Conservation (phyloP, 2,329 filamentous ascomycete species). For the Tolypocladium amazonense region DNA sequence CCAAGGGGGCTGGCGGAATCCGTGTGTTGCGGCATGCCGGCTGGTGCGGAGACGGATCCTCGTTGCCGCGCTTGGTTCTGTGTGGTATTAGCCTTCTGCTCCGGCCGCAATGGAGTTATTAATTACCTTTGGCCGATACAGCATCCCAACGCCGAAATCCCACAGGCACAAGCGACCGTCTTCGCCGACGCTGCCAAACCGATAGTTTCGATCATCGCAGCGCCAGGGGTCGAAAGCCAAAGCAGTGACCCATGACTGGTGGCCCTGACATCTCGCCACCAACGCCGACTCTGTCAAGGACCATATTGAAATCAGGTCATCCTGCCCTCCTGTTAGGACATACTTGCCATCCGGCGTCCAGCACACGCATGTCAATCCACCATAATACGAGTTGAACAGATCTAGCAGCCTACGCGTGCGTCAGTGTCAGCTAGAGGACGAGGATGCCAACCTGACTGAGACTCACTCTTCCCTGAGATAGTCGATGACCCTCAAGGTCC, state of each 20-base stretch:
- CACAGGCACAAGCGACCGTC: conserved; percentile 84
- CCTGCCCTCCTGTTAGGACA: conserved; percentile 87
- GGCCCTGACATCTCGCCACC: conserved; percentile 86
- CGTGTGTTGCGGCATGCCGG: conserved; percentile 37
- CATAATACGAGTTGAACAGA: conserved; percentile 85
- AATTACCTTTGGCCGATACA: conserved; percentile 68
- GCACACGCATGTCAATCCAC: conserved; percentile 82
- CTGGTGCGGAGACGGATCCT: conserved; percentile 41
- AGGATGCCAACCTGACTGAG: not conserved
- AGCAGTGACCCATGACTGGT: conserved; percentile 89
- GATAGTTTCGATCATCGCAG: conserved; percentile 89
- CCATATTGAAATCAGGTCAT: conserved; percentile 96
- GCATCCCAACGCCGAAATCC: conserved; percentile 97
- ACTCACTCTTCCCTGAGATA: conserved; percentile 80
- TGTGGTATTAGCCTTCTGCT: not conserved
- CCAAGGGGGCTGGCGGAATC: conserved; percentile 52
- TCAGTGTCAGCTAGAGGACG: conserved; percentile 4
- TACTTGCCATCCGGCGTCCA: conserved; percentile 98
- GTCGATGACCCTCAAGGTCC: conserved; percentile 80
- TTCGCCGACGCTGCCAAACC: conserved; percentile 92
- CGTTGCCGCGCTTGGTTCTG: conserved; percentile 27
- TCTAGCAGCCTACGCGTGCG: conserved; percentile 56
- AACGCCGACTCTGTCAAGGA: conserved; percentile 73
- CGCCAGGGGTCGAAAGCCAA: conserved; percentile 96
- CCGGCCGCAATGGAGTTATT: not conserved